These are phyloP conservation scores for Tylopilus sp. DNA, from an alignment of 768 basidiomycete species.

Conservation along the genomic window DNA sequence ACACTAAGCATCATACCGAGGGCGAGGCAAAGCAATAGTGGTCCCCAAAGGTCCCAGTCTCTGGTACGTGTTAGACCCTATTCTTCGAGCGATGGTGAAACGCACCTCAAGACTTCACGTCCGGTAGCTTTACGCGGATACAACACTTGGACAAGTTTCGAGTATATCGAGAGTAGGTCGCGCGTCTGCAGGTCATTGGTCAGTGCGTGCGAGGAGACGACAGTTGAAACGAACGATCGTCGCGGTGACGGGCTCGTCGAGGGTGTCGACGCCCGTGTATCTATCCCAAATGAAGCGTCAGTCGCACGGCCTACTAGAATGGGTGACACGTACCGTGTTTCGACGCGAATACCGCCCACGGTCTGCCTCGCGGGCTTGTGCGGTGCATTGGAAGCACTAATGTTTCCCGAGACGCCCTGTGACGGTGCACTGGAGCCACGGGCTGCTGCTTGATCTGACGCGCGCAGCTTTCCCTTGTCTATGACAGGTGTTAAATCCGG, in stretches of 20 bases:
- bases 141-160: constrained; percentile 90
- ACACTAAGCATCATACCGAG: constrained; percentile 84
- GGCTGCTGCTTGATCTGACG: constrained; percentile 49
- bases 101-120: constrained; percentile 78
- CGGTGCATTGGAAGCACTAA: constrained; percentile 49
- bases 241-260: constrained; percentile 86
- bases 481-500: constrained; percentile 47
- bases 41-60: constrained; percentile 99
- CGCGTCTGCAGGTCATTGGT: constrained; percentile 55
- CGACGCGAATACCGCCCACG: constrained; percentile 83
- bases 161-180: constrained; percentile 86
- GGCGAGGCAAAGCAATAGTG: constrained; percentile 75
- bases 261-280: constrained; percentile 80
- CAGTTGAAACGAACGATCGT: constrained; percentile 70
- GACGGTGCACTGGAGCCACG: constrained; percentile 31
- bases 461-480: constrained; percentile 74
- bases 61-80: constrained; percentile 37
- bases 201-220: constrained; percentile 5
- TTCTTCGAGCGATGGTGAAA: background rate
- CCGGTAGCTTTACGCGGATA: constrained; percentile 75
- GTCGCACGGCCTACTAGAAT: background rate
- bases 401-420: constrained; percentile 63
- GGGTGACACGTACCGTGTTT: constrained; percentile 64
- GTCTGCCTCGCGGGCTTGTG: constrained; percentile 53
- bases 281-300: constrained; percentile 25